A percentile compares a stretch with the other conserved stretches of the same genome.
Conservation (phyloP, 139 green algal genomes). For the Tetradesmus obliquus region DNA sequence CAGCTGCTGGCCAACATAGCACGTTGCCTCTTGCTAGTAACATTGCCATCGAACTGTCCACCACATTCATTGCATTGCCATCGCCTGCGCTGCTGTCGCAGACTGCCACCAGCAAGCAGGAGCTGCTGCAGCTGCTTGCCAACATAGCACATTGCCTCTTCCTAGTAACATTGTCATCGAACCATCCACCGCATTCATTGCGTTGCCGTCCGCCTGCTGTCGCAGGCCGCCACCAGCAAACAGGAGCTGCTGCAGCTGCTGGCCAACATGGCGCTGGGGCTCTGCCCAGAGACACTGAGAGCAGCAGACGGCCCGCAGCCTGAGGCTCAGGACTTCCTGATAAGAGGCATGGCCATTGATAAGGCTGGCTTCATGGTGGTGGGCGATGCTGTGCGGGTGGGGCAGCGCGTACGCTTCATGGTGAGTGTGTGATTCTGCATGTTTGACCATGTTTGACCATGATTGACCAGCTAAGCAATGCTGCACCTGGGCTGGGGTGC, state of each 20-base stretch:
- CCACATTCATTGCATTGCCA: no score
- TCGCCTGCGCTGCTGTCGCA: background rate
- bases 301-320: background rate
- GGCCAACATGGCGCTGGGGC: conserved; percentile 35
- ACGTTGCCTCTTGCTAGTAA: no score
- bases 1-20: no score
- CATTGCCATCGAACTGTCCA: no score
- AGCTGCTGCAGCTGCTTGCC: conserved; percentile 29
- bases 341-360: conserved; percentile 36
- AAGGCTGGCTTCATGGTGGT: conserved; percentile 49
- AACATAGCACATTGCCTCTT: background rate
- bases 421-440: conserved; percentile 43
- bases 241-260: conserved; percentile 39
- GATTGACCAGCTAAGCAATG: background rate
- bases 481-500: background rate
- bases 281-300: conserved; percentile 22
- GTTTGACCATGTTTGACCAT: background rate
- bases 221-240: conserved; percentile 18
- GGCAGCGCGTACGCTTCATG: conserved; percentile 72
- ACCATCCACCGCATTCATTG: no score
- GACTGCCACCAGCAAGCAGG: background rate
- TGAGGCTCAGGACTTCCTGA: conserved; percentile 42
- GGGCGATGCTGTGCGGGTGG: conserved; percentile 54
- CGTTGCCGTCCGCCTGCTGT: background rate
- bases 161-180: no score